A percentile compares a stretch with the other conserved stretches of the same genome.
phyloP scores from a whole-genome alignment of 1,284 basidiomycete genomes.

The Ganoderma lingzhi region DNA sequence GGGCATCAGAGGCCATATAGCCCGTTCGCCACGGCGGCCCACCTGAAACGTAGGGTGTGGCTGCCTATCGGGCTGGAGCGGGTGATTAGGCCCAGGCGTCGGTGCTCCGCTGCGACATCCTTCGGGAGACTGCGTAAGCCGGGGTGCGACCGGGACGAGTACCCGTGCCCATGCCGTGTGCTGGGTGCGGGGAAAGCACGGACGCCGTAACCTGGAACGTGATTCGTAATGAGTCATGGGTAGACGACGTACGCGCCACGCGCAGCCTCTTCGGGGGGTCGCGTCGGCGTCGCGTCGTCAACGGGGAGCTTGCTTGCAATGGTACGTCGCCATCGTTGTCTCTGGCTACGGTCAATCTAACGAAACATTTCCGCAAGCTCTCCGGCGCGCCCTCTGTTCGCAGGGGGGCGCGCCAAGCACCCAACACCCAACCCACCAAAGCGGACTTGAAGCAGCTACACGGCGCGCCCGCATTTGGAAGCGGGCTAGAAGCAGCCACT shows the following conservation, averaged over 20 bases:
- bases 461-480: not conserved
- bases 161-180: not conserved
- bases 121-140: not conserved
- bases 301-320: not conserved
- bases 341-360: not conserved
- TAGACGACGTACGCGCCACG: conserved; percentile 1
- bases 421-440: not conserved
- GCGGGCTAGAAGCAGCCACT: no score
- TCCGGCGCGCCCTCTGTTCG: not conserved
- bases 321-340: not conserved
- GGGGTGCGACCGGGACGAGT: conserved; percentile 7
- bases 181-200: not conserved
- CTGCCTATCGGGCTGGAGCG: not conserved
- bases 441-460: not conserved
- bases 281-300: not conserved
- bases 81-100: conserved; percentile 6
- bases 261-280: not conserved
- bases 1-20: conserved; percentile 1
- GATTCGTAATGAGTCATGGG: not conserved
- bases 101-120: not conserved
- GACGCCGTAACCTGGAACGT: conserved; percentile 4
- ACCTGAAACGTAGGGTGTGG: not conserved
- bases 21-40: not conserved
- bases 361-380: not conserved
- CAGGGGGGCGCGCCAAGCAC: not conserved